phyloP scores from a whole-genome alignment of 768 basidiomycete genomes.

The Kockovaella imperatae region DNA sequence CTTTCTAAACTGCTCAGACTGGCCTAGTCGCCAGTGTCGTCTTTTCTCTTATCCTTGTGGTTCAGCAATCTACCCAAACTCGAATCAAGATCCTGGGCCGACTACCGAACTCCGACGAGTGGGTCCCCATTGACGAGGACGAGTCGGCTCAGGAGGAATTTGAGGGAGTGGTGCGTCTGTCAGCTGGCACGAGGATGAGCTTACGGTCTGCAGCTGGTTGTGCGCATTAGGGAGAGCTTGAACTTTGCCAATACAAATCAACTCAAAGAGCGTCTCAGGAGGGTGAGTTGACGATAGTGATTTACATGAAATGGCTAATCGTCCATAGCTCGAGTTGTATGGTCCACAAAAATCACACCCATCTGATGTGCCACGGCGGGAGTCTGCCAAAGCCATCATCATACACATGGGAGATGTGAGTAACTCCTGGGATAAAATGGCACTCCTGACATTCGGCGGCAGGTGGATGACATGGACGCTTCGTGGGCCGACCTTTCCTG shows the following conservation, averaged over 20 bases:
- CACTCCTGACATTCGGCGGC: background rate
- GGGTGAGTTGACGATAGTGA: slow-evolving; percentile 50
- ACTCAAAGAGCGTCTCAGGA: slow-evolving; percentile 60
- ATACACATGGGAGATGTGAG: slow-evolving; percentile 78
- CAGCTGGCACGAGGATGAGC: background rate
- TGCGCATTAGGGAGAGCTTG: slow-evolving; percentile 80
- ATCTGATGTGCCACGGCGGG: slow-evolving; percentile 69
- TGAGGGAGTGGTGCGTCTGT: slow-evolving; percentile 34
- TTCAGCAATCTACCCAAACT: slow-evolving; percentile 77
- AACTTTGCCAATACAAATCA: slow-evolving; percentile 96
- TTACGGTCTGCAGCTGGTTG: slow-evolving; percentile 52
- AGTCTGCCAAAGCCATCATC: slow-evolving; percentile 67
- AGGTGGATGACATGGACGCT: slow-evolving; percentile 77
- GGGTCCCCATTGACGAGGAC: slow-evolving; percentile 84
- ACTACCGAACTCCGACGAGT: slow-evolving; percentile 76
- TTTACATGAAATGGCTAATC: background rate
- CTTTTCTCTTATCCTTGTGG: slow-evolving; percentile 78
- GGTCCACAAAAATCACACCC: slow-evolving; percentile 74
- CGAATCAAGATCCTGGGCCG: slow-evolving; percentile 87
- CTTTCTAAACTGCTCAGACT: slow-evolving; percentile 45
- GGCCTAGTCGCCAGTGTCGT: slow-evolving; percentile 84
- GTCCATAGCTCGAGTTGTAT: slow-evolving; percentile 69
- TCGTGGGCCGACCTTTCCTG: slow-evolving; percentile 52
- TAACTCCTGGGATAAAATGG: background rate
- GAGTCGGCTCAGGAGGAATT: slow-evolving; percentile 61